These are phyloP conservation scores for Heimioporus retisporus DNA, from an alignment of 1,284 basidiomycete genomes.

Conservation along the genomic window DNA sequence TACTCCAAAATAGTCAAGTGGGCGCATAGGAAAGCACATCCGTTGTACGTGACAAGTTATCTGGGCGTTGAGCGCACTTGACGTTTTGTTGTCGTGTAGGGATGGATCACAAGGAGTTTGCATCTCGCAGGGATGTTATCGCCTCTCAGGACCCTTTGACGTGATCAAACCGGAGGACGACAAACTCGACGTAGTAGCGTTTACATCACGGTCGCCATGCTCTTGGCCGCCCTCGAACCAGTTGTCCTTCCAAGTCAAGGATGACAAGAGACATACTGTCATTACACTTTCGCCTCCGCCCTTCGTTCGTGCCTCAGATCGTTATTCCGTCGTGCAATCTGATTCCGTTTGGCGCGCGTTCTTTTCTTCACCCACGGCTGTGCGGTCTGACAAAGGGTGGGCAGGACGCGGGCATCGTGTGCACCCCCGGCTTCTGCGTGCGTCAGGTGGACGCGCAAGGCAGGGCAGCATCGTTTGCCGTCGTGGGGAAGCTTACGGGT, in stretches of 20 bases:
- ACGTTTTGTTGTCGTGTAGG: slow-evolving; percentile 18
- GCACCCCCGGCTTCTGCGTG: slow-evolving; percentile 59
- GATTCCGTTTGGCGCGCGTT: not conserved
- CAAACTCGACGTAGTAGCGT: slow-evolving; percentile 12
- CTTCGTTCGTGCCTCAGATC: slow-evolving; percentile 29
- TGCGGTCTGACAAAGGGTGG: not conserved
- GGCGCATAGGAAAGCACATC: slow-evolving; percentile 30
- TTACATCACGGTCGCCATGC: slow-evolving; percentile 25
- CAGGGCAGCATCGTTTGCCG: slow-evolving; percentile 52
- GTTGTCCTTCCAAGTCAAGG: slow-evolving; percentile 28
- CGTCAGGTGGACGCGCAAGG: slow-evolving; percentile 59
- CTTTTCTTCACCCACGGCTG: no score
- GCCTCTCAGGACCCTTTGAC: slow-evolving; percentile 28
- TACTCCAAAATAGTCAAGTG: slow-evolving; percentile 34
- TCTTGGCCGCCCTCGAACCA: slow-evolving; percentile 37
- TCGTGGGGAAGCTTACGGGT: slow-evolving; percentile 63
- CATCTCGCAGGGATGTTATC: slow-evolving; percentile 41
- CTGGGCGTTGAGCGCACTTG: not conserved
- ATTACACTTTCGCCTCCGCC: slow-evolving; percentile 38
- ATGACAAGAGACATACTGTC: slow-evolving; percentile 13
- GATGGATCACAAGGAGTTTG: slow-evolving; percentile 34
- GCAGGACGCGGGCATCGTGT: slow-evolving; percentile 72
- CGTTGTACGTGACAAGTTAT: slow-evolving; percentile 33
- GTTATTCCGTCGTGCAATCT: not conserved
- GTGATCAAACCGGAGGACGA: slow-evolving; percentile 9